phyloP scores from a whole-genome alignment of 257 asterid species.

The Ilex aquifolium region DNA sequence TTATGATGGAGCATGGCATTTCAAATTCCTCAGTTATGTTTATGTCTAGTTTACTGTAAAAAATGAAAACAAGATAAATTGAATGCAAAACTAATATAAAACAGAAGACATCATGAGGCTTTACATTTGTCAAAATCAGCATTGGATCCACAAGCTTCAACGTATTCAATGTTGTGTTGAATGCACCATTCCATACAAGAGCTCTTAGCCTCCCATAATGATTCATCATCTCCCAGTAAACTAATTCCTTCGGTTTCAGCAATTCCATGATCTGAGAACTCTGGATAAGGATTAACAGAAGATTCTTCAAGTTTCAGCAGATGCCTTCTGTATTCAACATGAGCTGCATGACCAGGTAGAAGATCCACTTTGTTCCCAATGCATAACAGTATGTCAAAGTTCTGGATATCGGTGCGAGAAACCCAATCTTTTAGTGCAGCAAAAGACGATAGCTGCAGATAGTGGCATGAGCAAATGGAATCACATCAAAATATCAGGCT shows the following conservation, averaged over 20 bases:
- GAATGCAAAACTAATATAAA: background rate
- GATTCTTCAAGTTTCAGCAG: conserved; percentile 48
- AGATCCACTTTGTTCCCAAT: conserved; percentile 94
- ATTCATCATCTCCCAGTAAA: conserved; percentile 66
- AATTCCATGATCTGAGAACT: conserved; percentile 55
- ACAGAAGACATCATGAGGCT: conserved; percentile 13
- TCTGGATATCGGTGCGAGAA: conserved; percentile 56
- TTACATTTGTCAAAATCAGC: conserved; percentile 81
- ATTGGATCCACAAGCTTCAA: conserved; percentile 90
- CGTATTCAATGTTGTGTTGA: conserved; percentile 69
- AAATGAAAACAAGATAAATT: no score
- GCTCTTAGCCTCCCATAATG: conserved; percentile 42
- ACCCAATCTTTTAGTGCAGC: conserved; percentile 71
- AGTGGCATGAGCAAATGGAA: conserved; percentile 16
- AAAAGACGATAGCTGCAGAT: conserved; percentile 67
- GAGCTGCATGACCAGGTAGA: conserved; percentile 82
- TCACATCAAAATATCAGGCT: conserved; percentile 4
- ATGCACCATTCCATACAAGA: conserved; percentile 79
- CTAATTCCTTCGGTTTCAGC: conserved; percentile 88
- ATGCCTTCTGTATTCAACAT: conserved; percentile 64
- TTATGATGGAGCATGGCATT: no score
- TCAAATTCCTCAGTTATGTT: no score
- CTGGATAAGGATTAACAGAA: conserved; percentile 24
- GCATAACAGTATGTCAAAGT: conserved; percentile 71
- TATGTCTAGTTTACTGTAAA: no score